Percentiles rank a stretch among this genome's conserved stretches.
These are phyloP conservation scores for Platismatia glauca DNA, from an alignment of 495 filamentous ascomycete genomes.

Conservation along the genomic window DNA sequence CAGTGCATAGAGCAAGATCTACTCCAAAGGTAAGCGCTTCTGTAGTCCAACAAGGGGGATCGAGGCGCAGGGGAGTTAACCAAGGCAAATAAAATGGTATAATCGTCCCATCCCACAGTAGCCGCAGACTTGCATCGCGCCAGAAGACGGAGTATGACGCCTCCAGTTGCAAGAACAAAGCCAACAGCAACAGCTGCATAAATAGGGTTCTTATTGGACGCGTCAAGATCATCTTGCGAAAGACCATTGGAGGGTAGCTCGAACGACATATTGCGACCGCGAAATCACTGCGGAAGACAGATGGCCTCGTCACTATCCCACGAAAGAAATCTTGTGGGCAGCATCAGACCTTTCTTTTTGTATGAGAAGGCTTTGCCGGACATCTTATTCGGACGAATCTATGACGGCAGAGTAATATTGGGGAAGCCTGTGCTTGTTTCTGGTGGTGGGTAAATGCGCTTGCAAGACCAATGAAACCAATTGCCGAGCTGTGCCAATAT, in stretches of 20 bases:
- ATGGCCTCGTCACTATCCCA: neutral
- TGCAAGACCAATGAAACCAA: too few relatives aligned
- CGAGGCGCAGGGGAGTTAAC: neutral
- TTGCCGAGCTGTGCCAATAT: too few relatives aligned
- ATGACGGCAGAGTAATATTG: too few relatives aligned
- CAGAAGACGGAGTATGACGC: neutral
- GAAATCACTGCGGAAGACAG: neutral
- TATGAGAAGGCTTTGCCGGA: too few relatives aligned
- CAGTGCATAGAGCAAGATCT: neutral
- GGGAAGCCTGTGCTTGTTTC: too few relatives aligned
- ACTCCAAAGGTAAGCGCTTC: neutral
- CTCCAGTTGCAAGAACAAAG: neutral
- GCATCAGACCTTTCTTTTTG: too few relatives aligned
- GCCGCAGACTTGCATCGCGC: neutral
- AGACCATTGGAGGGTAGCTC: neutral
- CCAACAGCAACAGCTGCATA: neutral
- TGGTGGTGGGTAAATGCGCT: too few relatives aligned
- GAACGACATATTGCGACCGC: neutral
- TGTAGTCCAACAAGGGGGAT: too few relatives aligned
- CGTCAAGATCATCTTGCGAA: neutral
- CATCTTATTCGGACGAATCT: too few relatives aligned
- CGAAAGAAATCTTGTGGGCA: too few relatives aligned
- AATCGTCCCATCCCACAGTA: neutral
- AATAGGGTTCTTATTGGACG: neutral
- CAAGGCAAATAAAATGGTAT: neutral